Base-by-base conservation (phyloP, 169 alveolate genomes). In the Plasmodium fragile region DNA sequence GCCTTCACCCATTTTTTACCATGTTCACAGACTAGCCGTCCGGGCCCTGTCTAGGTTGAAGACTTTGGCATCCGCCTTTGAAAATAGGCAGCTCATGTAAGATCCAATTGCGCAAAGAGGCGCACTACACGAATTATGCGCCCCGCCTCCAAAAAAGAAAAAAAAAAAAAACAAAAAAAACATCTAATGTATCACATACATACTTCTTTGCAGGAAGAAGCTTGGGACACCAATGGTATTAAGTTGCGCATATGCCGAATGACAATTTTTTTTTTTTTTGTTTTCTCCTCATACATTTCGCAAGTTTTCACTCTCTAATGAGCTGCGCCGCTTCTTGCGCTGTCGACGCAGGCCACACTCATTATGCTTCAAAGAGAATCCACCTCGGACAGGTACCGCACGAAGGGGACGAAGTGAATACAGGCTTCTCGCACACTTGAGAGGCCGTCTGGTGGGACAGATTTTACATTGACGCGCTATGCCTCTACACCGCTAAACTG, bases 221-320 rank as follows among this genome's bases (percentile, higher is more conserved):
- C 36, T 89, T 7, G 94, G 94, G 70, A 89, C 94, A 0, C 94
- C 94, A 89, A 78, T 89, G 94, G 94, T 89, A 77, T 2, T 2
- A 82, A 34, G 18, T 22, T 10, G n/a, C 30, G 39, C 75, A 65
- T 7, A 65, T 25, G n/a, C 36, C 30, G 41, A 65, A 65, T 65
- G 75, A 25, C 41, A 18, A 52, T 55, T 28, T 81, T 81, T 16
- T 81, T 80, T 80, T 80, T 34, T 13, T 28, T 80, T 32, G 3
- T 80, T 6, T 28, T 49, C 59, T 80, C 5, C 34, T 10, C 59
- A 34, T 34, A 34, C 36, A 43, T 41, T 25, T 43, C 59, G 39
- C 59, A 10, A 32, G 34, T 45, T 84, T 25, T 52, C 39, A 22
- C 25, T 39, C 59, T 32, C 43, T 73, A 28, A 41, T 84, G 77